Evolutionary conservation across 1,139 yeast genomes (phyloP), one percentile per base, ranked within the genome.

Genomic region (Kluyveromyces sp.): DNA sequence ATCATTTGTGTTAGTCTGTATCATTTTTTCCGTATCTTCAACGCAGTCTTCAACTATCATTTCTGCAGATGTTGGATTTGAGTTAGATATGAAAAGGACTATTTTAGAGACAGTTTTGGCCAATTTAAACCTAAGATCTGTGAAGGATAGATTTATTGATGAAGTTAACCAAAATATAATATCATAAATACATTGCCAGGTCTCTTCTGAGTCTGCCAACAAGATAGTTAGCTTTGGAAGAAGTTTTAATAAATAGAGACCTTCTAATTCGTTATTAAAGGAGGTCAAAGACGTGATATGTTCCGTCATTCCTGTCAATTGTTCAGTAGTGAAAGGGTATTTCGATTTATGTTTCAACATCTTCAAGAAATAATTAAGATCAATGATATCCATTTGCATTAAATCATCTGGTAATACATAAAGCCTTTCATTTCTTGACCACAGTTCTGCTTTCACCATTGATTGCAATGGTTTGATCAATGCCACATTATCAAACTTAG

Each of bases 141-240:
- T 67, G 37, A 55, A 64, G 28, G 49, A 49, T 15, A 58, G 50
- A n/a, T 52, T 42, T 52, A 57, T 63, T 62, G 43, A 10, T n/a
- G 38, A 34, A 4, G 45, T 72, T 52, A 59, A 78, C 78, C 52
- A 80, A 40, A 67, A 65, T 1, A 78, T 54, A 0, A 74, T 68
- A 2, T 64, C 65, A 50, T 79, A 83, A 3, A 75, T 61, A 2
- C 53, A 33, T 3, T 64, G 69, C 54, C 61, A 58, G 15, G 64
- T 55, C 41, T 60, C 38, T 3, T 41, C 39, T 7, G 27, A 21
- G 10, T 32, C 28, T 15, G 34, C 38, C 32, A 41, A 10, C 5
- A 34, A 3, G 6, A 27, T 28, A 4, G 30, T 39, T 10, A 67
- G 53, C 43, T 66, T 66, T 3, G 65, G 60, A 6, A 60, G 37